These are phyloP conservation scores for Fusarium foetens DNA, from an alignment of 2,329 filamentous ascomycete genomes.

Conservation along the genomic window DNA sequence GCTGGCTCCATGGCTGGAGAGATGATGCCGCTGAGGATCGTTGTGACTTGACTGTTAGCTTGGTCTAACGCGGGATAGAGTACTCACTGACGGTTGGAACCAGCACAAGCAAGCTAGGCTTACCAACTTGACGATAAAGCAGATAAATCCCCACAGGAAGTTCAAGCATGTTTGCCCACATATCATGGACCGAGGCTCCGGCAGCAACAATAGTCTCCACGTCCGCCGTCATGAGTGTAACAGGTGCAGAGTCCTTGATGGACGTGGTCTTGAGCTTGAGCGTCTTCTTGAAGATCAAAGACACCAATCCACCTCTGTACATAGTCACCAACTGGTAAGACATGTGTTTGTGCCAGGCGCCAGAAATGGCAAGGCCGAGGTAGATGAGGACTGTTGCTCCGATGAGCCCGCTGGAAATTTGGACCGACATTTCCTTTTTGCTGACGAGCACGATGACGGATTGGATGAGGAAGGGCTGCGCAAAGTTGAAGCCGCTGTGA, in stretches of 20 bases:
- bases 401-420: constrained; percentile 53
- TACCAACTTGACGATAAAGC: constrained; percentile 49
- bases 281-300: constrained; percentile 62
- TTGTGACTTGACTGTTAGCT: constrained; percentile 29
- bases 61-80: rapidly evolving
- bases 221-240: constrained; percentile 60
- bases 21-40: constrained; percentile 31
- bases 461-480: constrained; percentile 57
- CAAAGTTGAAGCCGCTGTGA: constrained; percentile 54
- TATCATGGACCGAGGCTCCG: constrained; percentile 47
- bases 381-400: constrained; percentile 55
- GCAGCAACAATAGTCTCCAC: constrained; percentile 50
- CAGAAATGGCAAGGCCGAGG: constrained; percentile 53
- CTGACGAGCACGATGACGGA: constrained; percentile 48
- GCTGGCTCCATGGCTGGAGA: constrained; percentile 47
- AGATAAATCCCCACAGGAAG: constrained; percentile 52
- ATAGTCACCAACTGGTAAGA: constrained; percentile 51
- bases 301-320: constrained; percentile 50
- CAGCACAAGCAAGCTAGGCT: constrained; percentile 44
- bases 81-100: constrained; percentile 43
- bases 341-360: constrained; percentile 48
- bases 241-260: constrained; percentile 51
- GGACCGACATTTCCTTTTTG: constrained; percentile 40
- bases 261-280: constrained; percentile 46
- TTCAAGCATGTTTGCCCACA: constrained; percentile 54